These are phyloP conservation scores for Citrullus amarus DNA, from an alignment of 306 rosid species.

Conservation along the genomic window DNA sequence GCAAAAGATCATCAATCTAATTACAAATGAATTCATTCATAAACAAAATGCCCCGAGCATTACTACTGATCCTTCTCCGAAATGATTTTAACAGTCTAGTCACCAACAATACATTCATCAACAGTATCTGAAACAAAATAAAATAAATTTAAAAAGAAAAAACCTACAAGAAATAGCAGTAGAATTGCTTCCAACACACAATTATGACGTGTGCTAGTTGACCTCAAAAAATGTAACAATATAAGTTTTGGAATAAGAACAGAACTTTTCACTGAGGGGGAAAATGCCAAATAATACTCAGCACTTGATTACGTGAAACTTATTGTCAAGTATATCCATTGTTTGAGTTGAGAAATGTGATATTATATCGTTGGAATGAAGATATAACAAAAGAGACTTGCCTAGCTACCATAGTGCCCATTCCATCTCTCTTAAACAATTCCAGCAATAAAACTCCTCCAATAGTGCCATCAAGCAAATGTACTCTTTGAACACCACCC, in stretches of 20 bases:
- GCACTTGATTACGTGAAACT: not conserved
- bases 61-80: not conserved
- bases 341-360: not conserved
- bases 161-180: not conserved
- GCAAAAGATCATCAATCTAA: not conserved
- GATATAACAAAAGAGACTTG: slow-evolving; percentile 19
- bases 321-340: not conserved
- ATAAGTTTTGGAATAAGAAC: not conserved
- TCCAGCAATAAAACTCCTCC: slow-evolving; percentile 89
- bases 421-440: slow-evolving; percentile 90
- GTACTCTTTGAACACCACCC: slow-evolving; percentile 99
- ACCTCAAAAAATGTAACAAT: not conserved
- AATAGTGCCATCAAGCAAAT: slow-evolving; percentile 86
- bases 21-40: not conserved
- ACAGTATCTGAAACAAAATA: not conserved
- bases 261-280: not conserved
- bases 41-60: not conserved
- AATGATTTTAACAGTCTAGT: not conserved
- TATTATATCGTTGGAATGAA: not conserved
- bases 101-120: not conserved
- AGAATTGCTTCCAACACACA: not conserved
- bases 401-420: slow-evolving; percentile 99
- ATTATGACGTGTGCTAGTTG: not conserved
- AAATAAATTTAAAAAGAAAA: not conserved
- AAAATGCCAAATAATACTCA: not conserved